Base-by-base conservation (phyloP, 1,139 yeast genomes). In the Saccharomyces hybrid region DNA sequence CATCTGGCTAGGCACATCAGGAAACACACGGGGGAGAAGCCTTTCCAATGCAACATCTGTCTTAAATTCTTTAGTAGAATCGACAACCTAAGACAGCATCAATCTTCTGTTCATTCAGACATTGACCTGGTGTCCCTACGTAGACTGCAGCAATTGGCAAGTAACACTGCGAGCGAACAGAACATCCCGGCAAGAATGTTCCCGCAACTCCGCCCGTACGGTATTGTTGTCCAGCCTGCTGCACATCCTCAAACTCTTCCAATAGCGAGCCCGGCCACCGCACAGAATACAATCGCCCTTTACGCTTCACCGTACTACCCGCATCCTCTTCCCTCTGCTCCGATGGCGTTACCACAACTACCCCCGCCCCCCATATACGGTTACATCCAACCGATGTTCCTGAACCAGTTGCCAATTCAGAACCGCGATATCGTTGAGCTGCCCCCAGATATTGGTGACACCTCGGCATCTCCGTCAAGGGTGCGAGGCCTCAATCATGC, bases 1-100 rank as follows among this genome's bases (percentile, higher is more conserved):
- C 97, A 91, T 70, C 76, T 91, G 62, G 96, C 96, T 1, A 78
- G 98, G 57, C 98, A 90, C 72, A 86, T 89, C 53, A 75, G 97
- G 51, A 91, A 90, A 66, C 98, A 90, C 68, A 90, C 97, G 1
- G 98, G 97, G 48, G 98, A 91, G 69, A 77, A 96, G 54, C 98
- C 98, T 1, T 91, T 89, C 69, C 83, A 88, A 54, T 91, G 98
- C 70, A 87, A 87, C 51, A 81, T 78, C 64, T 91, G 98, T 70
- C 77, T 83, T 48, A 83, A 90, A 64, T 81, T 84, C 65, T 91
- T 91, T 67, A 84, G 93, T 29, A 77, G 97, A 50, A 74, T 89
- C 59, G 98, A 91, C 71, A 91, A 91, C 67, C 75, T 91, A 59
- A 80, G 96, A 56, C 98, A 91, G 71, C 97, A 91, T 71, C 85